Conservation (phyloP, 78 protist species). For the Dictyostelium intermedium region DNA sequence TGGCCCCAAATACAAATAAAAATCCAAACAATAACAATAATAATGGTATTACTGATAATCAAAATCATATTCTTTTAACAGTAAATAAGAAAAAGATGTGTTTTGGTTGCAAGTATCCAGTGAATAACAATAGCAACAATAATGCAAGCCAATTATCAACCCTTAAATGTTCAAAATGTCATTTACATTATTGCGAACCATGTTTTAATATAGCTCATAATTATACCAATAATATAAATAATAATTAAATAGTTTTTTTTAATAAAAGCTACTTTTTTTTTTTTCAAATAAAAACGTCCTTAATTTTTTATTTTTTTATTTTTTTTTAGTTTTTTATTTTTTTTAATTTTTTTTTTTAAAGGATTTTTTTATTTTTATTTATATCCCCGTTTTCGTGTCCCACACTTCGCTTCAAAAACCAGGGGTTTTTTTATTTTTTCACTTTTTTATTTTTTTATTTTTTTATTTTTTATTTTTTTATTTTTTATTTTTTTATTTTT, state of each 20-base stretch:
- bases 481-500: too few species aligned
- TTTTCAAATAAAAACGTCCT: neutral
- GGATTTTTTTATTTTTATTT: too few species aligned
- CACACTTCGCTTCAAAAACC: too few species aligned
- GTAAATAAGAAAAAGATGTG: constrained; percentile 1
- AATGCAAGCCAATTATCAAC: neutral
- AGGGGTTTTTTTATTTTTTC: too few species aligned
- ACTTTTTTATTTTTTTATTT: too few species aligned
- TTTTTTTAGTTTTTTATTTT: too few species aligned
- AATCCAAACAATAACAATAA: neutral
- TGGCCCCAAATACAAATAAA: neutral
- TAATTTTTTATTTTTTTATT: too few species aligned
- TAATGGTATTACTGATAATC: neutral
- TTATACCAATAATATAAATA: neutral
- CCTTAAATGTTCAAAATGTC: constrained; percentile 36
- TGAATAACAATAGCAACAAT: neutral
- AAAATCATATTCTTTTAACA: neutral
- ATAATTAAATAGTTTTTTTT: too few species aligned
- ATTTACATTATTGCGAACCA: constrained; percentile 16
- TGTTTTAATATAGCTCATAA: constrained; percentile 28
- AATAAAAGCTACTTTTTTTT: neutral
- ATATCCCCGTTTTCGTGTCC: too few species aligned
- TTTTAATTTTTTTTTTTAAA: too few species aligned
- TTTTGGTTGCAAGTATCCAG: constrained; percentile 20
- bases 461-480: too few species aligned